Percentiles rank a stretch among this genome's conserved stretches.
These are phyloP conservation scores for Aspergillus sergii DNA, from an alignment of 2,329 filamentous ascomycete species.

Conservation along the genomic window DNA sequence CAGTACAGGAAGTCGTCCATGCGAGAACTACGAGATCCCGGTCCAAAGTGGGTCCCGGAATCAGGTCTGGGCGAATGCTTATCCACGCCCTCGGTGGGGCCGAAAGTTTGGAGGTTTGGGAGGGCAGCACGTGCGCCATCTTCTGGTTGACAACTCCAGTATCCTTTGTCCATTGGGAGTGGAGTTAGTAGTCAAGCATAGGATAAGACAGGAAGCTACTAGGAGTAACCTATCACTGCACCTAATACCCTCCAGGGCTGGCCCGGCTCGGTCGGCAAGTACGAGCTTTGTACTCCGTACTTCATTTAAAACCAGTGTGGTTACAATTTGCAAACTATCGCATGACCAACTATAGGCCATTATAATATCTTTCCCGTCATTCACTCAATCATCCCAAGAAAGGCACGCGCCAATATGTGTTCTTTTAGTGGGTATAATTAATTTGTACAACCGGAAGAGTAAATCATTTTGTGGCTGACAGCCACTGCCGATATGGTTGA, in stretches of 20 bases:
- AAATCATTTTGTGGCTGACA: background rate
- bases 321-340: background rate
- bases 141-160: background rate
- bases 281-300: background rate
- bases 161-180: background rate
- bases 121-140: constrained; percentile 4
- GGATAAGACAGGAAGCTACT: background rate
- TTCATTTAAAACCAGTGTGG: background rate
- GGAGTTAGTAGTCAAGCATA: background rate
- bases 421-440: background rate
- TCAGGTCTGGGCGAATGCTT: constrained; percentile 8
- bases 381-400: background rate
- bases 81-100: background rate
- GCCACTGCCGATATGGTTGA: background rate
- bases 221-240: background rate
- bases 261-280: background rate
- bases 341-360: background rate
- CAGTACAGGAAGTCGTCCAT: background rate
- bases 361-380: background rate
- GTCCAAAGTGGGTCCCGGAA: background rate
- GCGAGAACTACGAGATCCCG: background rate
- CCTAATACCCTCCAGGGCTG: background rate
- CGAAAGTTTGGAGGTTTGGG: background rate
- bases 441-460: background rate
- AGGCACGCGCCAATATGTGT: background rate